Evolutionary conservation across 2,329 filamentous ascomycete genomes (phyloP), one percentile per base, ranked within the genome.

Genomic region (Fusarium pseudonygamai): DNA sequence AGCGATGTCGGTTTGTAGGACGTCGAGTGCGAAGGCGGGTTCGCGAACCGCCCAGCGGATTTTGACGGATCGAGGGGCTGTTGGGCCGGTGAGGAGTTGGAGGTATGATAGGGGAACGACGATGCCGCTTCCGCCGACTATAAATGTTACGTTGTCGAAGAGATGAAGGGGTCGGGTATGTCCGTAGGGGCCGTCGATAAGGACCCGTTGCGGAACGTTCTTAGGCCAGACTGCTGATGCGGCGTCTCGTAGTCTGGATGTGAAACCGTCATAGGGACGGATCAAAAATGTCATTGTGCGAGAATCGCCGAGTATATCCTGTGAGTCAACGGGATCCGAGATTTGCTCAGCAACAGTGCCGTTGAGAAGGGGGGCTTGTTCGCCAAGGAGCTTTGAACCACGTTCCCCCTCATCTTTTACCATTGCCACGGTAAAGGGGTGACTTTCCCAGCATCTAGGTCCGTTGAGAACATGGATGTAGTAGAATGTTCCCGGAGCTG

Each of bases 371-470:
- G 81, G 81, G 6, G 69, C 74, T 9, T 81, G 78, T 28, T 84
- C 83, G 14, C 74, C 76, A 1, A 79, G 64, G 1, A 77, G 58
- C 26, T 80, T 79, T 1, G 67, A 45, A 4, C 46, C 49, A 0
- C 40, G 56, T 15, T 75, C 32, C 3, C 60, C 62, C 32, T 73
- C 58, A 39, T 78, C 73, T 6, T 63, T 46, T 4, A 81, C 72
- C 14, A 77, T 78, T 2, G 84, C 84, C 16, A 87, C 82, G 0
- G 86, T 87, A 58, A 87, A 87, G 0, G 86, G 86, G 49, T 87
- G 86, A 64, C 84, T 86, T 65, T 87, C 85, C 86, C 86, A 87
- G 58, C 82, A 82, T 2, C 79, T 75, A 18, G 77, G 62, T 28
- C 80, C 81, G 53, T 83, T 79, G 9, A 87, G 80, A 12, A 85